A percentile compares a stretch with the other conserved stretches of the same genome.
Evolutionary conservation across 805 yeast genomes (phyloP).

Genomic region (Cephaloascus fragrans): DNA sequence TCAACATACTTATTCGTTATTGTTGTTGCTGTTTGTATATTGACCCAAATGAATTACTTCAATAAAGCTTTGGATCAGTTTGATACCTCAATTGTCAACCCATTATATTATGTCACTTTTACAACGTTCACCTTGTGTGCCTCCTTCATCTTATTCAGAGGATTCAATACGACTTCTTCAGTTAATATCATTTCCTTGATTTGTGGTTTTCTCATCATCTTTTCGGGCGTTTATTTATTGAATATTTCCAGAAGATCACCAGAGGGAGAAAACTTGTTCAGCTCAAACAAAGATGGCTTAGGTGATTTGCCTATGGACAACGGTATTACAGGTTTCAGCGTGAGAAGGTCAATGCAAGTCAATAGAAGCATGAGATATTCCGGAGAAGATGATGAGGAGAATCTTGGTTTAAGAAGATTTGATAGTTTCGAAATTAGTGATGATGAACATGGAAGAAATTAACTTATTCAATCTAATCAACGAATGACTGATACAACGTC

Average conservation of each 20-base stretch:
- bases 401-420: conserved; percentile 47
- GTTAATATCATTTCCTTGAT: conserved; percentile 74
- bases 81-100: conserved; percentile 87
- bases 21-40: conserved; percentile 72
- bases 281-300: conserved; percentile 40
- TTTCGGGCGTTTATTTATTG: conserved; percentile 76
- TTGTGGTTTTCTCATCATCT: conserved; percentile 79
- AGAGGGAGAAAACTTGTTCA: conserved; percentile 35
- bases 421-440: conserved; percentile 49
- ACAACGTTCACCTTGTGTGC: conserved; percentile 84
- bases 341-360: conserved; percentile 68
- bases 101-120: conserved; percentile 83
- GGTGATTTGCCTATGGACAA: conserved; percentile 76
- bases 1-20: conserved; percentile 75
- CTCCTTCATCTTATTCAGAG: conserved; percentile 76
- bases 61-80: conserved; percentile 90
- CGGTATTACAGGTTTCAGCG: conserved; percentile 68
- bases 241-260: conserved; percentile 66
- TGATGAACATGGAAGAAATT: conserved; percentile 24
- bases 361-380: conserved; percentile 25
- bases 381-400: conserved; percentile 33
- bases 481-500: too few species aligned
- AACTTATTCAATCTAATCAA: too few species aligned
- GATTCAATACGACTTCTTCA: conserved; percentile 76
- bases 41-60: conserved; percentile 90